Conservation (phyloP, 1,284 basidiomycete genomes). For the Omphalotus olearius region DNA sequence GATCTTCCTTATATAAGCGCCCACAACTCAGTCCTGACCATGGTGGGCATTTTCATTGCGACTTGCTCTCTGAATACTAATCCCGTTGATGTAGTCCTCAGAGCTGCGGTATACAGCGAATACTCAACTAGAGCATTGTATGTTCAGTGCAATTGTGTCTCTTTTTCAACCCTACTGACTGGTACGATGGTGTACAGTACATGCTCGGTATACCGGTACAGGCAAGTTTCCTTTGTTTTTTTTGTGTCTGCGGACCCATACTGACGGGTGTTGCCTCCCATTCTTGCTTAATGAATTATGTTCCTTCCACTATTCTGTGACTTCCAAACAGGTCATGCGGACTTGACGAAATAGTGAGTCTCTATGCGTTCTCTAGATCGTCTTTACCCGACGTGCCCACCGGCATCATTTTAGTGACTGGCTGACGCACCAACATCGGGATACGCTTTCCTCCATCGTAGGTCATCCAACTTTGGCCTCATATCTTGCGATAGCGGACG, state of each 20-base stretch:
- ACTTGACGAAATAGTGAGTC: constrained; percentile 88
- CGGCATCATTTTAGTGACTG: constrained; percentile 71
- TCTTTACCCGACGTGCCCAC: background rate
- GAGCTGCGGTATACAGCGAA: constrained; percentile 93
- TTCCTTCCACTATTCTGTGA: constrained; percentile 4
- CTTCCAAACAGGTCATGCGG: constrained; percentile 75
- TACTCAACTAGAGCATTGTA: constrained; percentile 89
- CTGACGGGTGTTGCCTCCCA: background rate
- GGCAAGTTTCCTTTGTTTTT: constrained; percentile 40
- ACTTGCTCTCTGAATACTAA: background rate
- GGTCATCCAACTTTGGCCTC: constrained; percentile 86
- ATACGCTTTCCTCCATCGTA: constrained; percentile 88
- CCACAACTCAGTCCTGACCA: background rate
- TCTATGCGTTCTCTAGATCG: constrained; percentile 6
- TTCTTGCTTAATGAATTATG: no score
- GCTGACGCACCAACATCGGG: constrained; percentile 95
- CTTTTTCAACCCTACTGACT: no score
- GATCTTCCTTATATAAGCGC: no score
- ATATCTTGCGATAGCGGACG: constrained; percentile 91
- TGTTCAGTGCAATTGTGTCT: no score
- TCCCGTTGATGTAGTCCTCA: constrained; percentile 51
- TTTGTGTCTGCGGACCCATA: background rate
- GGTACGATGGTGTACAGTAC: constrained; percentile 68
- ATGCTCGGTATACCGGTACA: constrained; percentile 94
- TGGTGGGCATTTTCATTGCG: background rate